phyloP scores from a whole-genome alignment of 768 basidiomycete genomes.

The Hypsizygus marmoreus region DNA sequence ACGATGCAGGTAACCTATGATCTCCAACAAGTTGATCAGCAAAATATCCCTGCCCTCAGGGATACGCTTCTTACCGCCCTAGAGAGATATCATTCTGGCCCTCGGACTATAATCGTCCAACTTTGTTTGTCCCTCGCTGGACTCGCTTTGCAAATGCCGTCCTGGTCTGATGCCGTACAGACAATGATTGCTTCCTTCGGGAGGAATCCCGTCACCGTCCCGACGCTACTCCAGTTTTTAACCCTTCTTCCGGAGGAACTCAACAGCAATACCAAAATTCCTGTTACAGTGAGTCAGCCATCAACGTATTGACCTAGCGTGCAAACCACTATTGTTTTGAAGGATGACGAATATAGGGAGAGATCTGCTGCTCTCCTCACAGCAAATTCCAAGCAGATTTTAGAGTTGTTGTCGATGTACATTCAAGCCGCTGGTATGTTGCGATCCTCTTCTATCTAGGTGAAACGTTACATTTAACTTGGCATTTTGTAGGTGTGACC shows the following conservation, averaged over 20 bases:
- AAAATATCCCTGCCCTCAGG: conserved; percentile 75
- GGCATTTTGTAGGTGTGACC: conserved; percentile 72
- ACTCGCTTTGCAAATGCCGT: conserved; percentile 84
- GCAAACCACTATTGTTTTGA: conserved; percentile 6
- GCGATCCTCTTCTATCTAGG: not conserved
- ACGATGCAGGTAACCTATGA: conserved; percentile 86
- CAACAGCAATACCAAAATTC: conserved; percentile 80
- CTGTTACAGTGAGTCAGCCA: conserved; percentile 69
- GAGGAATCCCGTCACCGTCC: conserved; percentile 79
- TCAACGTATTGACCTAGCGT: not conserved
- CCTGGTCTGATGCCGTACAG: conserved; percentile 82
- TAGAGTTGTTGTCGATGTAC: conserved; percentile 85
- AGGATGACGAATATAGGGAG: conserved; percentile 79
- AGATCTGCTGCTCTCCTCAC: conserved; percentile 64
- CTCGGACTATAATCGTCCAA: conserved; percentile 84
- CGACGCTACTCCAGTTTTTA: conserved; percentile 84
- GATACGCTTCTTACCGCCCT: conserved; percentile 86
- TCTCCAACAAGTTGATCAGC: conserved; percentile 79
- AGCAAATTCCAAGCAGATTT: conserved; percentile 66
- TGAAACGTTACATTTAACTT: not conserved
- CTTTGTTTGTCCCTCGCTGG: conserved; percentile 89
- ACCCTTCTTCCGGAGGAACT: conserved; percentile 91
- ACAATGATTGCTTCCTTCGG: conserved; percentile 86
- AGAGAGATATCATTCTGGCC: conserved; percentile 70
- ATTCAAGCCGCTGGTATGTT: conserved; percentile 80